phyloP scores from a whole-genome alignment of 2,329 filamentous ascomycete genomes.

The Zymoseptoria tritici region DNA sequence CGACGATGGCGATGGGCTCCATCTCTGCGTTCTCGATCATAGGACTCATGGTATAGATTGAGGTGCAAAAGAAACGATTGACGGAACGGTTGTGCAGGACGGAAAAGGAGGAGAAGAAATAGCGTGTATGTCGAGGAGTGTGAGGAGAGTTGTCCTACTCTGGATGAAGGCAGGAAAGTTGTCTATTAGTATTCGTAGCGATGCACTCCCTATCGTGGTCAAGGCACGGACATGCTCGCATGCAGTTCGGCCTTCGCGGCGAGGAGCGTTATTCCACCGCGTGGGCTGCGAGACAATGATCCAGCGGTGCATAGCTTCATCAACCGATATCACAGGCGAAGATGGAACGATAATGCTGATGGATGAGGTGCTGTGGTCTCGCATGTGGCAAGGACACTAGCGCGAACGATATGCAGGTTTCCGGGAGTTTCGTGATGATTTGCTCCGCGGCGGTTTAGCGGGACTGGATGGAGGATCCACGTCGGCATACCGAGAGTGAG shows the following conservation, averaged over 20 bases:
- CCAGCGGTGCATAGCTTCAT: not conserved
- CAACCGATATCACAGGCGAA: not conserved
- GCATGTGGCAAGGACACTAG: not conserved
- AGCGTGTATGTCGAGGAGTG: not conserved
- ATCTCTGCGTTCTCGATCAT: not conserved
- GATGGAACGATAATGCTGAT: not conserved
- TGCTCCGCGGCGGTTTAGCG: not conserved
- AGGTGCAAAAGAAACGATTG: not conserved
- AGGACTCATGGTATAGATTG: not conserved
- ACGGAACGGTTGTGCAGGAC: not conserved
- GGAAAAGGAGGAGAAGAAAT: not conserved
- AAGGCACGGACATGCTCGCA: not conserved
- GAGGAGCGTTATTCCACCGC: not conserved
- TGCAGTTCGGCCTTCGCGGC: not conserved
- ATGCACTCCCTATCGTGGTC: not conserved
- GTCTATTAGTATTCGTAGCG: not conserved
- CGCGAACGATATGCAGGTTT: not conserved
- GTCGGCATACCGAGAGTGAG: not conserved
- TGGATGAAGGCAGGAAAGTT: not conserved
- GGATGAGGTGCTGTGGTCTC: not conserved
- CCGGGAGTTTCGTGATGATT: not conserved
- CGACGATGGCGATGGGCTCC: conserved; percentile 7
- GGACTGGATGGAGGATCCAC: not conserved
- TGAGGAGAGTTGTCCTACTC: not conserved
- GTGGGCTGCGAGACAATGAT: not conserved